phyloP scores from a whole-genome alignment of 179 eudicot genomes.

The Kewa caespitosa region DNA sequence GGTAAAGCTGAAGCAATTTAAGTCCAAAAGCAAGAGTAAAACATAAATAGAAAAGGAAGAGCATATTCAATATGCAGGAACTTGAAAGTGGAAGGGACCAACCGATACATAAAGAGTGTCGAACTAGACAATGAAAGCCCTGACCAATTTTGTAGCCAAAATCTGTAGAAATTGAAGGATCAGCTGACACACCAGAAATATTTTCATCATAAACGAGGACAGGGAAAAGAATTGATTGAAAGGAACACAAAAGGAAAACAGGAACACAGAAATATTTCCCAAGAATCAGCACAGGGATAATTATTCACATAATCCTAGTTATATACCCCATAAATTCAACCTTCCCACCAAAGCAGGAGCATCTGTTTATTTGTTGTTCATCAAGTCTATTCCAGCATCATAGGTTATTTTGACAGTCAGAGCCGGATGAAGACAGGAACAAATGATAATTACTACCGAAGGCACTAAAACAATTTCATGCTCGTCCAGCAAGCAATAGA shows the following conservation, averaged over 20 bases:
- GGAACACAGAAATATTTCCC: not conserved
- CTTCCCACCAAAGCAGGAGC: not conserved
- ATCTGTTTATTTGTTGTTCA: not conserved
- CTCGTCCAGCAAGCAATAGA: slow-evolving; percentile 7
- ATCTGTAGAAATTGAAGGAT: slow-evolving; percentile 48
- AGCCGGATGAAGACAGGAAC: not conserved
- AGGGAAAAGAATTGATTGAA: not conserved
- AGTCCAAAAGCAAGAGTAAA: not conserved
- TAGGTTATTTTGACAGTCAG: not conserved
- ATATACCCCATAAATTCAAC: not conserved
- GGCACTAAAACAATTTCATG: not conserved
- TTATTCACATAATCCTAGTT: slow-evolving; percentile 4
- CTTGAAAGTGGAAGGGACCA: slow-evolving; percentile 26
- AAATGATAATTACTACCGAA: not conserved
- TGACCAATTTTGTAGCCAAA: slow-evolving; percentile 95
- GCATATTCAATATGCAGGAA: not conserved
- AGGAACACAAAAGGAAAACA: not conserved
- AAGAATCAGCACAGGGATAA: not conserved
- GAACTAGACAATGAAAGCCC: slow-evolving; percentile 72
- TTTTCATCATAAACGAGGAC: not conserved
- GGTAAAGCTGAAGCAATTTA: not conserved
- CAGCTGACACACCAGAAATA: slow-evolving; percentile 6
- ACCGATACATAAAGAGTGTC: slow-evolving; percentile 73
- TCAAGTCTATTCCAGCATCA: not conserved
- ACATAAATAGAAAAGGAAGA: not conserved